These are phyloP conservation scores for Oxytropis ochrocephala DNA, from an alignment of 306 rosid species.

Conservation along the genomic window DNA sequence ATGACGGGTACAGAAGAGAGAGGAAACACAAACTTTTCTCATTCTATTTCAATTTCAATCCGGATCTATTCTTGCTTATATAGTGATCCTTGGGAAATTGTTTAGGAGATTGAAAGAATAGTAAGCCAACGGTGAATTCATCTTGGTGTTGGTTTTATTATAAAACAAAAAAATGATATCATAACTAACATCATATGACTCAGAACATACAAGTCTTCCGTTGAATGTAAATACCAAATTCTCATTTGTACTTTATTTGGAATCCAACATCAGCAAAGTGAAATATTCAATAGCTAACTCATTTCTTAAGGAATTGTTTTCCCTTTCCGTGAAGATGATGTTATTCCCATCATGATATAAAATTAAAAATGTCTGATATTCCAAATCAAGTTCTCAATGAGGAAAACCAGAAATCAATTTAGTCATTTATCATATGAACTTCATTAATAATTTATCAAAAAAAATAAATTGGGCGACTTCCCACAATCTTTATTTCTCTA, in stretches of 20 bases:
- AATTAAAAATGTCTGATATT: neutral
- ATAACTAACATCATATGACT: conserved; percentile 2
- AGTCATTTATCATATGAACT: neutral
- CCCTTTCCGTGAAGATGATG: neutral
- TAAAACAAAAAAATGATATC: neutral
- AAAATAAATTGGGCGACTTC: neutral
- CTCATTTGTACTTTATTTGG: neutral
- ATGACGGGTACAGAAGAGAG: neutral
- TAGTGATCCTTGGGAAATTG: neutral
- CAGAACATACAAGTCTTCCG: neutral
- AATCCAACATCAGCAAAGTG: neutral
- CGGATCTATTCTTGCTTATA: neutral
- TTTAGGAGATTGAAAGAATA: neutral
- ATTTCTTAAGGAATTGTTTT: neutral
- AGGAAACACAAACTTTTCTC: neutral
- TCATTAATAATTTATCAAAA: neutral
- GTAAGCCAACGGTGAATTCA: neutral
- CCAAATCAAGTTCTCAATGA: neutral
- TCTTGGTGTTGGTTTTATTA: neutral
- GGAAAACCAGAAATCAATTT: neutral
- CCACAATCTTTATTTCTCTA: neutral
- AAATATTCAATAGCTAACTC: neutral
- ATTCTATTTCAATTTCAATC: neutral
- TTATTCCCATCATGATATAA: neutral
- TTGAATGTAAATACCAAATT: neutral